A percentile compares a stretch with the other conserved stretches of the same genome.
phyloP scores from a whole-genome alignment of 2,329 filamentous ascomycete genomes.

The Pseudogymnoascus sp. region DNA sequence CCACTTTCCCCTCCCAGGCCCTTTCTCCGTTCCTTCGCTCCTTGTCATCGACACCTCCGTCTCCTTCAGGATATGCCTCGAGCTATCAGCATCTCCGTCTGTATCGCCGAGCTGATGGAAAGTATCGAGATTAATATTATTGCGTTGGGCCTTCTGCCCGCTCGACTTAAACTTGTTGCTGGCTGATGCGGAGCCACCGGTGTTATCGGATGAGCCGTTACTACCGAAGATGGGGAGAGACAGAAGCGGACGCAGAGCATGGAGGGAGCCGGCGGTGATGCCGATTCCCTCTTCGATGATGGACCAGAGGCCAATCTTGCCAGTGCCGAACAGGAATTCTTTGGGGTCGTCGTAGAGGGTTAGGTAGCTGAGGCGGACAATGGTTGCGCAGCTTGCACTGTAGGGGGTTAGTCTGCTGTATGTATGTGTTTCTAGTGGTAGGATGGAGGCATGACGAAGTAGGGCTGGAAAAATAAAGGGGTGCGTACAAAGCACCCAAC shows the following conservation, averaged over 20 bases:
- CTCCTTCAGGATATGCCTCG: conserved; percentile 34
- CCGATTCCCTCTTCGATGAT: conserved; percentile 41
- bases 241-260: conserved; percentile 38
- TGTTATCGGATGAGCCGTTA: conserved; percentile 11
- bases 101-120: conserved; percentile 20
- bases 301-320: conserved; percentile 38
- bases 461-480: not conserved
- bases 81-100: conserved; percentile 27
- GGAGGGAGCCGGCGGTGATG: conserved; percentile 40
- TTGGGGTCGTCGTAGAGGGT: conserved; percentile 32
- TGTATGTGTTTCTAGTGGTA: not conserved
- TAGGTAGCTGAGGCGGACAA: conserved; percentile 37
- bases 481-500: conserved; percentile 35
- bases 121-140: conserved; percentile 19
- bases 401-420: conserved; percentile 15
- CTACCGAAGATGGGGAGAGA: conserved; percentile 23
- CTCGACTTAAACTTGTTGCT: conserved; percentile 16
- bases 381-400: conserved; percentile 31
- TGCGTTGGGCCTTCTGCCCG: conserved; percentile 2
- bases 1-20: conserved; percentile 22
- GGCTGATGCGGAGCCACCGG: conserved; percentile 13
- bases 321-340: conserved; percentile 35
- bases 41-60: conserved; percentile 25
- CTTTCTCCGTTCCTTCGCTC: conserved; percentile 19
- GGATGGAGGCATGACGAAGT: too few species aligned